Conservation (phyloP, 2,329 filamentous ascomycete genomes). For the Trichoderma lentiforme region DNA sequence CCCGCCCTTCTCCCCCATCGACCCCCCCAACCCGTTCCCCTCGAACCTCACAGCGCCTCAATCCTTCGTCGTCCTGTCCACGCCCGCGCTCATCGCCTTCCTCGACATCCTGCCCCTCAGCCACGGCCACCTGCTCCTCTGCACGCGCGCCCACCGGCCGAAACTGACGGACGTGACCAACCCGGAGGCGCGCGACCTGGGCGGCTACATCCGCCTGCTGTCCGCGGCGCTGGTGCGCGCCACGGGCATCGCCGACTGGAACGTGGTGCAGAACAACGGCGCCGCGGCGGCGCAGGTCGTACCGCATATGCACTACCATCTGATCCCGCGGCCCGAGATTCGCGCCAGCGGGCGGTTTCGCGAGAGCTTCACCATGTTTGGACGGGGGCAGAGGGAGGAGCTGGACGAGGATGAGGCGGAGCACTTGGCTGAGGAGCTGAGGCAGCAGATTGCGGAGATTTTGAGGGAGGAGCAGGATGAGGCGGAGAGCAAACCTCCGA, state of each 20-base stretch:
- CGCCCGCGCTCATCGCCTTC: constrained; percentile 76
- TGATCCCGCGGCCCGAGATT: constrained; percentile 79
- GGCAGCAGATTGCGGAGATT: constrained; percentile 48
- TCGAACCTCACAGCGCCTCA: constrained; percentile 39
- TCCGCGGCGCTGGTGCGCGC: constrained; percentile 66
- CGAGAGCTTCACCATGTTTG: constrained; percentile 80
- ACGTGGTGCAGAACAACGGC: constrained; percentile 95
- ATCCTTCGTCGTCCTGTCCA: constrained; percentile 71
- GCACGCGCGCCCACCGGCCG: constrained; percentile 70
- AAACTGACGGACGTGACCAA: constrained; percentile 71
- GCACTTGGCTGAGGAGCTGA: constrained; percentile 54
- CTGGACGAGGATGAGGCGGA: constrained; percentile 72
- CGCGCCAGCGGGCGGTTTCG: constrained; percentile 50
- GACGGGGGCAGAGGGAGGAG: constrained; percentile 67
- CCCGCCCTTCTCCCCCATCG: constrained; percentile 43
- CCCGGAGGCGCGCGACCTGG: constrained; percentile 63
- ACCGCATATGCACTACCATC: constrained; percentile 89
- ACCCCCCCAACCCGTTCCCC: constrained; percentile 39
- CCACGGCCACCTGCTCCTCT: constrained; percentile 77
- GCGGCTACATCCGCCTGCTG: constrained; percentile 66
- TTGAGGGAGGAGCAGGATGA: constrained; percentile 39
- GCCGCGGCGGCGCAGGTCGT: constrained; percentile 88
- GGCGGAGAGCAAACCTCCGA: constrained; percentile 25
- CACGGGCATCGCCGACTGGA: constrained; percentile 80
- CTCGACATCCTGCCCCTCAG: constrained; percentile 90